Percentiles rank a stretch among this genome's conserved stretches.
Conservation (phyloP, 345 rosid genomes). For the Eucalyptus sp. region DNA sequence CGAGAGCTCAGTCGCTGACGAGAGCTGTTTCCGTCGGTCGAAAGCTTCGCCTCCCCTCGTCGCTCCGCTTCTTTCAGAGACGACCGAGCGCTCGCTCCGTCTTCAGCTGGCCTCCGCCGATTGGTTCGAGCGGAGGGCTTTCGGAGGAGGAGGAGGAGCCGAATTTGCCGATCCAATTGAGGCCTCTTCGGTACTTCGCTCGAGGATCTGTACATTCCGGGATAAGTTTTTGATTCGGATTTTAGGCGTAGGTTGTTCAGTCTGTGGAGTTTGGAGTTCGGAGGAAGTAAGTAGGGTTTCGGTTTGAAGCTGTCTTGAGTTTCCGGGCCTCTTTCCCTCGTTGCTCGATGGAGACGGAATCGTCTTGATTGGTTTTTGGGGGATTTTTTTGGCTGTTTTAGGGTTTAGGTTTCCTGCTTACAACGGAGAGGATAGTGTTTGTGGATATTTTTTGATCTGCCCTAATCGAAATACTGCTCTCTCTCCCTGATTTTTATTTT, state of each 20-base stretch:
- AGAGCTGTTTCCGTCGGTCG: neutral
- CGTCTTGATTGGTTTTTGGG: neutral
- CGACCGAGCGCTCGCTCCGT: neutral
- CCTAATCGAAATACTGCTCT: neutral
- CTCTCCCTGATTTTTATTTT: neutral
- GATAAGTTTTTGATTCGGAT: neutral
- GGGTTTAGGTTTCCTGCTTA: neutral
- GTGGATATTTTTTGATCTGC: neutral
- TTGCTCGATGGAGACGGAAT: neutral
- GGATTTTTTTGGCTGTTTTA: neutral
- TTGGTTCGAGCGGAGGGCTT: neutral
- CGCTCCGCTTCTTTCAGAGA: neutral
- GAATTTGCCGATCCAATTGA: neutral
- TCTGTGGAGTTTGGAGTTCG: neutral
- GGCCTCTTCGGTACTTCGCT: neutral
- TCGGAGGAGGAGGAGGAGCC: neutral
- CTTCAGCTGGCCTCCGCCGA: neutral
- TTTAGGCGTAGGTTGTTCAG: neutral
- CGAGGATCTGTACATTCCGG: neutral
- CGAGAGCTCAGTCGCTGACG: neutral
- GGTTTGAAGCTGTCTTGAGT: neutral
- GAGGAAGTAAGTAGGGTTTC: neutral
- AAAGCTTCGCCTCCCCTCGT: neutral
- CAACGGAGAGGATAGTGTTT: neutral
- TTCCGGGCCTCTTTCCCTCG: neutral